Evolutionary conservation across 192 early-diverging fungal genomes (phyloP).

Genomic region (Entomortierella chlamydospora): DNA sequence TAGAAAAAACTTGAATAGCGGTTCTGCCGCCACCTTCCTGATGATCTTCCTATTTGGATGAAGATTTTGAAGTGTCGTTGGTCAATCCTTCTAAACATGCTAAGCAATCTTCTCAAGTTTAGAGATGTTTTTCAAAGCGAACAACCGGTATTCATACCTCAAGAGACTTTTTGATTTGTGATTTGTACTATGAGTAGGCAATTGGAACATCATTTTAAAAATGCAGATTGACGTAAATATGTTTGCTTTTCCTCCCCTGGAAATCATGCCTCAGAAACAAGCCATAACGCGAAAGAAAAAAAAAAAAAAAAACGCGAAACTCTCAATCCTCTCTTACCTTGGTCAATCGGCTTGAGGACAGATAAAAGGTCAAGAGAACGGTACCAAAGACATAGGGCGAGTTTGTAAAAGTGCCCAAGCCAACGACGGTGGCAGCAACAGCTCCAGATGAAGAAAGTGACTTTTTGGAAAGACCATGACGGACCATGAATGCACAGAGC

Average conservation of each 20-base stretch:
- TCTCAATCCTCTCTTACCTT: slow-evolving; percentile 53
- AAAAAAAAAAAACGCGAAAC: not conserved
- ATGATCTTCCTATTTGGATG: slow-evolving; percentile 57
- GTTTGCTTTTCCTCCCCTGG: not conserved
- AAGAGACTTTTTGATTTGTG: slow-evolving; percentile 42
- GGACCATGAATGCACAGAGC: slow-evolving; percentile 61
- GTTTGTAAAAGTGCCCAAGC: slow-evolving; percentile 79
- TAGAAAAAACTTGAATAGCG: slow-evolving; percentile 63
- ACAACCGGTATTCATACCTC: slow-evolving; percentile 29
- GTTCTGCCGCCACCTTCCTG: slow-evolving; percentile 60
- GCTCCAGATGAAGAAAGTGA: slow-evolving; percentile 80
- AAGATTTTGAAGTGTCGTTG: no score
- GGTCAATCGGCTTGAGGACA: slow-evolving; percentile 69
- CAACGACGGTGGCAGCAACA: slow-evolving; percentile 76
- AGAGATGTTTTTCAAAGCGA: no score
- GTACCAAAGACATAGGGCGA: slow-evolving; percentile 71
- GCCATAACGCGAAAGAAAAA: not conserved
- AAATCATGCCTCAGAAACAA: no score
- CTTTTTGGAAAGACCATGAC: slow-evolving; percentile 71
- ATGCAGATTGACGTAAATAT: no score
- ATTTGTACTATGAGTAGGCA: slow-evolving; percentile 29
- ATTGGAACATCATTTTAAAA: not conserved
- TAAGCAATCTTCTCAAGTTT: no score
- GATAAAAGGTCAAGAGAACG: slow-evolving; percentile 80
- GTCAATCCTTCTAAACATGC: no score